Base-by-base conservation (phyloP, 768 basidiomycete genomes). In the Psilocybe cubensis region DNA sequence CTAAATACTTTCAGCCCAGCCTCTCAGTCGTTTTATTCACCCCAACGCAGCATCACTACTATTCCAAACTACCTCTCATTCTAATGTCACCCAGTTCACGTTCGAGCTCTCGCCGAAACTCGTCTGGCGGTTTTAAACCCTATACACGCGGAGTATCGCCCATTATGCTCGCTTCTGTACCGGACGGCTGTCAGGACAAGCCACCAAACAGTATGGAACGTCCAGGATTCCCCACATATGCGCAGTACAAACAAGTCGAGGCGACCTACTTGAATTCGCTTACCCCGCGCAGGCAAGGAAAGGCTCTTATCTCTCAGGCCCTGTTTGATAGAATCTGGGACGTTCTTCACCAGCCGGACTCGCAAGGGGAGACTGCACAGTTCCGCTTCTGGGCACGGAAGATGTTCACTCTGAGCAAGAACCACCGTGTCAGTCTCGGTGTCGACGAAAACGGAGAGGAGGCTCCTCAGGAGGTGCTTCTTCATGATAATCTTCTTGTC, bases 371-470 rank as follows among this genome's bases (percentile, higher is more conserved):
- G 57, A 86, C 83, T 2, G 81, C 89, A 1, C 89, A 91, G 66
- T 92, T 92, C 69, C 82, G 89, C 40, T 91, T 86, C 71, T 92
- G 91, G 91, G 90, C 85, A 11, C 85, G 89, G 65, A 90, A 89
- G 76, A 92, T 88, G 86, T 93, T 93, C 68, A 75, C 71, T 42
- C 64, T 87, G 6, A 77, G 78, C 62, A 73, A 73, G 42, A 66
- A 70, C 6, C 70, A 75, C 55, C 62, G 69, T 18, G 58, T 64
- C 47, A 63, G 69, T 17, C 57, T 68, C 5, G 68, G 70, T 24
- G 49, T 61, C 33, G 57, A 50, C 28, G 67, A 62, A 14, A 42
- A 59, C 52, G 38, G 58, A 20, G 54, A 66, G 27, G 54, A 50
- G 20, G 27, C 56, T 21, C 54, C 65, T 44, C 57, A 68, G 53